These are phyloP conservation scores for Panicum miliaceum DNA, from an alignment of 176 grass and related monocot species.

Conservation along the genomic window DNA sequence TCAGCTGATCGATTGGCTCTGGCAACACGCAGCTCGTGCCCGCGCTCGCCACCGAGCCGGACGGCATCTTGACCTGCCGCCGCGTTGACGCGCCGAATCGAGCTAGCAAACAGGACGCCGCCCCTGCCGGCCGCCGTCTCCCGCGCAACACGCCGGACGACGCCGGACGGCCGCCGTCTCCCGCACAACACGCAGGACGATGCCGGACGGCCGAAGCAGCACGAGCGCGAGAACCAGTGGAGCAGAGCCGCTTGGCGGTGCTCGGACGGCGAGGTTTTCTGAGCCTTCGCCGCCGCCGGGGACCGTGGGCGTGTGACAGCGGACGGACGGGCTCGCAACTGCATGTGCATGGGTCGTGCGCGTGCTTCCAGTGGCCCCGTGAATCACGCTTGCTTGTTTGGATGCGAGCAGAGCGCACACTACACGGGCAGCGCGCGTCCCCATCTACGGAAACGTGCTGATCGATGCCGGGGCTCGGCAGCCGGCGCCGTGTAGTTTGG, in stretches of 20 bases:
- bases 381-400: constrained; percentile 7
- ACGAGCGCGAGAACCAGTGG: not conserved
- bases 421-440: not conserved
- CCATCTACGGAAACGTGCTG: not conserved
- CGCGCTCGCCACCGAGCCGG: not conserved
- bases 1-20: not conserved
- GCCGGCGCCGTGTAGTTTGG: not conserved
- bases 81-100: not conserved
- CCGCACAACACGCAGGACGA: not conserved
- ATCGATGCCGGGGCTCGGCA: not conserved
- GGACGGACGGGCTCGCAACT: not conserved
- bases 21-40: not conserved
- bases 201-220: not conserved
- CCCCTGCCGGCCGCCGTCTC: constrained; percentile 1
- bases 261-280: constrained; percentile 19
- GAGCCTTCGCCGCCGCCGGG: not conserved
- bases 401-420: not conserved
- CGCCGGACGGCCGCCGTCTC: not conserved
- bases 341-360: not conserved
- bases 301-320: not conserved
- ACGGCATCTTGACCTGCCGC: not conserved
- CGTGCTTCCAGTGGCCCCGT: not conserved
- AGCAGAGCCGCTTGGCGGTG: not conserved
- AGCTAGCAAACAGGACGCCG: not conserved
- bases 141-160: not conserved